Base-by-base conservation (phyloP, 1,139 yeast species). In the Yamadazyma oceani region DNA sequence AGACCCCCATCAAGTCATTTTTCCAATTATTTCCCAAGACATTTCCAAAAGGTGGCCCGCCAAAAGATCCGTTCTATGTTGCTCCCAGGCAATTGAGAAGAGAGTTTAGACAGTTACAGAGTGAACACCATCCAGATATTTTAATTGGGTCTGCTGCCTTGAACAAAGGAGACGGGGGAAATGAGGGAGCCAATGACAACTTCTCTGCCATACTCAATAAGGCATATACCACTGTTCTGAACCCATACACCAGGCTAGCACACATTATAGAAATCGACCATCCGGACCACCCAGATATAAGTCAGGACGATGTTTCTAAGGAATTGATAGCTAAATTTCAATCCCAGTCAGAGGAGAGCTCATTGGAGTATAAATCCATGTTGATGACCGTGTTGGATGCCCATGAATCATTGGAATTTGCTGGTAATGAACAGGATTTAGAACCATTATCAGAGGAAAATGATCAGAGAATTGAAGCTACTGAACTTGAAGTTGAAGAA, bases 111-210 rank as follows among this genome's bases (percentile, higher is more conserved):
- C 53, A 55, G 8, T 64, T 89, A 26, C 97, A 92, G 57, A 76
- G 85, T 27, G 66, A 73, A 43, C 73, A 78, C 36, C 98, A 90
- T 54, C 98, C 98, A 0, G 98, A 90, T 57, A 67, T 75, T 26
- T 55, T 67, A 36, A 62, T 62, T 42, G 71, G 64, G 2, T 50
- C 65, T 16, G 44, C 54, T 24, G 45, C 53, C 22, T 47, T 56
- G 34, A 42, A 51, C 14, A 32, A n/a, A 42, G 34, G 41, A 30
- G n/a, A 45, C 36, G 3, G 45, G 39, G 26, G 50, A 49, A 35
- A 36, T 41, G 13, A 14, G 26, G 9, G 38, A 34, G 59, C 50
- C 12, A 59, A 54, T 34, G 49, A 58, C 45, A 60, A 55, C 19
- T 47, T 57, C 17, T 77, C 87, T 2, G 68, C 85, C 5, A 58